A percentile compares a stretch with the other conserved stretches of the same genome.
These are phyloP conservation scores for Mycena pura DNA, from an alignment of 768 basidiomycete genomes.

Conservation along the genomic window DNA sequence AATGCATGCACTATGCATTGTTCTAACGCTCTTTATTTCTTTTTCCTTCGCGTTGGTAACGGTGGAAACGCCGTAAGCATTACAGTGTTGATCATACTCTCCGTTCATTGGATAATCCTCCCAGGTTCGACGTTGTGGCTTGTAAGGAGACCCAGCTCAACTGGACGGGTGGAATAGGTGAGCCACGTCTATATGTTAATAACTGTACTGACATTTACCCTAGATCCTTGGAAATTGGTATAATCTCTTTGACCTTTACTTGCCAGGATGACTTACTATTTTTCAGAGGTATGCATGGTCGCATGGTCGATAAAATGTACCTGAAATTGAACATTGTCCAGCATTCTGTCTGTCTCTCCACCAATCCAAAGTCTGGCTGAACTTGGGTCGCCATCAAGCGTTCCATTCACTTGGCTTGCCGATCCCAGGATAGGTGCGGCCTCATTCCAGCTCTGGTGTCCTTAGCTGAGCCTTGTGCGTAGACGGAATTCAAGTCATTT, in stretches of 20 bases:
- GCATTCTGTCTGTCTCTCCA: slow-evolving; percentile 7
- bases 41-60: slow-evolving; percentile 13
- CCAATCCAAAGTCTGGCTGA: not conserved
- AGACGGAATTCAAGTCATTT: slow-evolving; percentile 1
- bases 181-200: not conserved
- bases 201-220: not conserved
- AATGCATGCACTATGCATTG: slow-evolving; percentile 11
- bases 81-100: not conserved
- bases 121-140: not conserved
- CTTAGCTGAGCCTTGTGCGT: not conserved
- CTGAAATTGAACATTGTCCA: not conserved
- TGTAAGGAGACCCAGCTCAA: not conserved
- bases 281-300: slow-evolving; percentile 4
- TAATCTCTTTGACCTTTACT: not conserved
- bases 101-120: not conserved
- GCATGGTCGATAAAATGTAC: not conserved
- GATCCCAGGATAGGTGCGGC: not conserved
- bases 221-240: slow-evolving; percentile 14
- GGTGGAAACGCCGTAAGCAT: slow-evolving; percentile 11
- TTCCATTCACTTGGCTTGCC: slow-evolving; percentile 10
- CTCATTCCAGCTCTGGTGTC: not conserved
- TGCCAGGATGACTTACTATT: not conserved
- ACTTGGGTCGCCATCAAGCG: not conserved
- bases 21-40: slow-evolving; percentile 12
- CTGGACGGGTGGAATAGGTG: slow-evolving; percentile 19